A percentile compares a stretch with the other conserved stretches of the same genome.
Evolutionary conservation across 1,139 yeast genomes (phyloP).

Genomic region (Tardiomyces digboiensis): DNA sequence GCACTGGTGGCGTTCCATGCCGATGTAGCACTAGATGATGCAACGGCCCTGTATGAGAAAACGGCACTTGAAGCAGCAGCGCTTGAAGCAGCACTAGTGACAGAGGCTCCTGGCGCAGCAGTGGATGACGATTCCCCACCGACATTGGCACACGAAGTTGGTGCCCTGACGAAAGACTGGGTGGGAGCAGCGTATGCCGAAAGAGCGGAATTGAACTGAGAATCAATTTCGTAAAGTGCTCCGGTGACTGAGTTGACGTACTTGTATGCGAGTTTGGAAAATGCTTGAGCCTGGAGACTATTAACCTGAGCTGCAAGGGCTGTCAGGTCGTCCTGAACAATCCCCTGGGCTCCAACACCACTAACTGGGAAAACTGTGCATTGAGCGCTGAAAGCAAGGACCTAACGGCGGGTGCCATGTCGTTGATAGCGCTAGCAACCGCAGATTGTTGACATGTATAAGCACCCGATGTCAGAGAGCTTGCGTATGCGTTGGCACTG

Average conservation of each 20-base stretch:
- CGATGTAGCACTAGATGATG: too few species aligned
- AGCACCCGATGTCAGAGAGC: too few species aligned
- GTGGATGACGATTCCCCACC: too few species aligned
- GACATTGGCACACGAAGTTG: not conserved
- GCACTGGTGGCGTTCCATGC: too few species aligned
- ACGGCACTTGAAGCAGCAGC: too few species aligned
- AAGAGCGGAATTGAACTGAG: not conserved
- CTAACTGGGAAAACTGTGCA: not conserved
- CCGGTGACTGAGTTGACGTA: not conserved
- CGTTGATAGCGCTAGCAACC: not conserved
- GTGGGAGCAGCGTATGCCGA: not conserved
- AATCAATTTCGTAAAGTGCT: not conserved
- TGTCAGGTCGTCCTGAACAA: not conserved
- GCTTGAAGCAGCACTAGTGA: too few species aligned
- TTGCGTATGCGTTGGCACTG: too few species aligned
- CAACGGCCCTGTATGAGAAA: too few species aligned
- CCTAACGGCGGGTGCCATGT: not conserved
- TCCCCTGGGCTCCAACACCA: not conserved
- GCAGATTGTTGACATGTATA: not conserved
- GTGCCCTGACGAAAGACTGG: not conserved
- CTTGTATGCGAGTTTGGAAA: not conserved
- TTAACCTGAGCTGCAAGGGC: not conserved
- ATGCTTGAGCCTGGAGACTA: not conserved
- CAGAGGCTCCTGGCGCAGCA: too few species aligned
- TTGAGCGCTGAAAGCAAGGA: not conserved